These are phyloP conservation scores for Euphorbia lathyris DNA, from an alignment of 345 rosid species.

Conservation along the genomic window DNA sequence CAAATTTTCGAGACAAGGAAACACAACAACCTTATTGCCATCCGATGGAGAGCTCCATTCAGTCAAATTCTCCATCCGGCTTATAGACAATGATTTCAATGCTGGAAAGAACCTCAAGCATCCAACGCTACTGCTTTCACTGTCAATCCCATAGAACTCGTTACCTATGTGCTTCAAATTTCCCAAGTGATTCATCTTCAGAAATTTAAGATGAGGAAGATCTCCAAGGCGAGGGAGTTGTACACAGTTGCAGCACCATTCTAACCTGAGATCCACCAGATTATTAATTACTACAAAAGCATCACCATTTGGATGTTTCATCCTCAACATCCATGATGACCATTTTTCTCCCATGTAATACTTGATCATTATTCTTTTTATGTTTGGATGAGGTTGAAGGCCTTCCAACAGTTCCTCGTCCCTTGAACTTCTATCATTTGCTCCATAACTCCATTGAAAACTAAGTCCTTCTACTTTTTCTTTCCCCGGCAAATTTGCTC, in stretches of 20 bases:
- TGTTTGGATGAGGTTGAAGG: background rate
- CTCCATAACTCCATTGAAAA: no score
- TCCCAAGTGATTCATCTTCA: background rate
- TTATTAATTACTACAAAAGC: background rate
- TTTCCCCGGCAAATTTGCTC: background rate
- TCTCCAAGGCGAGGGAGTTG: constrained; percentile 22
- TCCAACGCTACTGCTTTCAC: background rate
- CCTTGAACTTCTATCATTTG: no score
- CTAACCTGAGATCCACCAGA: background rate
- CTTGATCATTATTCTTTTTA: background rate
- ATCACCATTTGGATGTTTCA: background rate
- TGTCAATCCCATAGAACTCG: background rate
- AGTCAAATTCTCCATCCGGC: background rate
- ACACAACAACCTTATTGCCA: background rate
- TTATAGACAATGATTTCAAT: background rate
- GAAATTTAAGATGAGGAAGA: constrained; percentile 7
- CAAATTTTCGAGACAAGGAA: constrained; percentile 16
- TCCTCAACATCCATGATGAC: constrained; percentile 7
- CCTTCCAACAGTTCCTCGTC: background rate
- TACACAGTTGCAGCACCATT: background rate
- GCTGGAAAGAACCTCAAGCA: background rate
- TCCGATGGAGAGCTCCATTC: constrained; percentile 3
- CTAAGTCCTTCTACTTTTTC: background rate
- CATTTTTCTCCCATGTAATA: constrained; percentile 1
- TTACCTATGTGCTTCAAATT: background rate